Evolutionary conservation across 108 stramenopile genomes (phyloP), one percentile per base, ranked within the genome.

Genomic region (Cyclostephanos tholiformis): DNA sequence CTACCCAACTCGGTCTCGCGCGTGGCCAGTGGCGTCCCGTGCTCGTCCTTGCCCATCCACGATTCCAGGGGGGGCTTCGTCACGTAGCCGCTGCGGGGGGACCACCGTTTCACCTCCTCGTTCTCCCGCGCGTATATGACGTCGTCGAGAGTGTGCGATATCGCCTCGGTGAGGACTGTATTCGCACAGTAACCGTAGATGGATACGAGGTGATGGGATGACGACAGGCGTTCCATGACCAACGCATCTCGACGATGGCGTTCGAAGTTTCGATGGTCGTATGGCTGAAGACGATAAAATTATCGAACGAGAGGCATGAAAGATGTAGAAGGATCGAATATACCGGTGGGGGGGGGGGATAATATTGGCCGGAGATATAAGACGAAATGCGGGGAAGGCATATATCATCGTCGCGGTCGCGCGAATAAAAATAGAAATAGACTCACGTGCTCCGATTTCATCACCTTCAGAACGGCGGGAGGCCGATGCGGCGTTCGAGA

Each of bases 221-320:
- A 69, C 6, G 89, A 81, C 44, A 92, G 69, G 23, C 77, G 72
- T 56, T 91, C 91, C 91, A 95, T 92, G 9, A 84, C 83, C 41
- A 92, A 49, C 3, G 94, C 91, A 73, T 95, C 94, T 35, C 94
- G 67, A 17, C 91, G 87, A 79, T 95, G 94, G 13, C 94, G 89
- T 63, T 95, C 89, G 52, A 88, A 75, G 79, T 95, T 95, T 1
- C 94, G 86, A 27, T 72, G 61, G 66, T 86, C 84, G 17, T 88
- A 76, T 6, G 71, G 44, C 44, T 79, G 13, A 19, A 8, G 20
- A 53, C n/a, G 19, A 41, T 7, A 41, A 41, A 41, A 41, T 1
- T 12, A 10, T 41, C 11, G 41, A 9, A 41, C 12, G 41, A 41
- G 12, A n/a, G 41, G 41, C 11, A 12, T 41, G n/a, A 41, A 41